These are phyloP conservation scores for Verticillium klebahnii DNA, from an alignment of 2,329 filamentous ascomycete species.

Conservation along the genomic window DNA sequence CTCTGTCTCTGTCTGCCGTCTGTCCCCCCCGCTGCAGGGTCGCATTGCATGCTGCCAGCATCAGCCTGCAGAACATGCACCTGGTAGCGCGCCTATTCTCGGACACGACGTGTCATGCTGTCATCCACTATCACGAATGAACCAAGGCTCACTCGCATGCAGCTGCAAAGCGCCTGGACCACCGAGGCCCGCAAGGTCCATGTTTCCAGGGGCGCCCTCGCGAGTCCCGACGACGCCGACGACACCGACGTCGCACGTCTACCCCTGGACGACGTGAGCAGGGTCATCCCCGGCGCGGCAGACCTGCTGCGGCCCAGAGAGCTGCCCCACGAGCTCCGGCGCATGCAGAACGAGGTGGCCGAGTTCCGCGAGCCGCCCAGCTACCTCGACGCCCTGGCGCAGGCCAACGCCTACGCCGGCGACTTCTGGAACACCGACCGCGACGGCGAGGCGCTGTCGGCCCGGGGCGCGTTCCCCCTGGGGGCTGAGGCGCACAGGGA, in stretches of 20 bases:
- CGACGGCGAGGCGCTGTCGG: conserved; percentile 20
- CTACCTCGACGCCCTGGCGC: conserved; percentile 17
- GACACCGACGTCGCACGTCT: conserved; percentile 5
- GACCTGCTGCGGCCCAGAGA: conserved; percentile 12
- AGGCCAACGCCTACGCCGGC: conserved; percentile 15
- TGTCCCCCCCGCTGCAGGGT: too few species aligned
- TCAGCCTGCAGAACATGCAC: not conserved
- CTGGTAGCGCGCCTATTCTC: too few species aligned
- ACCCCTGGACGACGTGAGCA: conserved; percentile 16
- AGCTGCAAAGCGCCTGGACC: not conserved
- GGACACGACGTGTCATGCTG: not conserved
- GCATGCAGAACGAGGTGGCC: conserved; percentile 12
- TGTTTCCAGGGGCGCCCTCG: not conserved
- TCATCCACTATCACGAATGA: not conserved
- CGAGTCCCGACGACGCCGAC: not conserved
- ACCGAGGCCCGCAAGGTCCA: not conserved
- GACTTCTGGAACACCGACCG: conserved; percentile 26
- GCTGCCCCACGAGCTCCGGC: conserved; percentile 12
- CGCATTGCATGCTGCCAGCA: not conserved
- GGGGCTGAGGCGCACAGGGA: conserved; percentile 18
- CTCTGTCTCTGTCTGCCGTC: too few species aligned
- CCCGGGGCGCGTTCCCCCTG: conserved; percentile 24
- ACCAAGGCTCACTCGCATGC: not conserved
- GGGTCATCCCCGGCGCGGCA: conserved; percentile 18
- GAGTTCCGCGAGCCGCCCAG: conserved; percentile 13